Base-by-base conservation (phyloP, 2,329 filamentous ascomycete species). In the Hymenoscyphus repandus region DNA sequence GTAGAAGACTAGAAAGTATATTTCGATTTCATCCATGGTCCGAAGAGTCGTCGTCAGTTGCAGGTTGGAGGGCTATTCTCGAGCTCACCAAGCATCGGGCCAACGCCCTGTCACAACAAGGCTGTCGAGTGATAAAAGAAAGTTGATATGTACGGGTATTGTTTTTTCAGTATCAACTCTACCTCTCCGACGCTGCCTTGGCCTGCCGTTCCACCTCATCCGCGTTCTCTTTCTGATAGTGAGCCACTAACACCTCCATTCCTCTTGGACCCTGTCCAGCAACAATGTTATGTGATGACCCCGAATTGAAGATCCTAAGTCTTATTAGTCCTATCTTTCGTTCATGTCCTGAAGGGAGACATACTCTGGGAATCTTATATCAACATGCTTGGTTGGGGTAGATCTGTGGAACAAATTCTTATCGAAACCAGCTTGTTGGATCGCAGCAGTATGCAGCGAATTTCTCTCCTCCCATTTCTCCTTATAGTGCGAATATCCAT, bases 321-420 rank as follows among this genome's bases (percentile, higher is more conserved):
- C 22, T 38, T 12, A 15, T 12, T 46, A n/a, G 37, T 18, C 34
- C 15, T 17, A 9, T 17, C 38, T n/a, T n/a, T 11, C 38, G 20
- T 37, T 6, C 32, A 18, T 3, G 17, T 20, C 30, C 17, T 27
- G 2, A 34, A 13, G 6, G 22, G 5, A 27, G 48, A 78, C 82
- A 55, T 77, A 87, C 83, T 87, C 83, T 32, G 79, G 81, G 61
- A 78, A 82, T 64, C 69, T 78, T 66, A 86, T 66, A 17, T 80
- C 73, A 40, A 81, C 70, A 58, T 73, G 66, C 42, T 62, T 62
- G 48, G 69, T 71, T 57, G 72, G 68, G 18, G 69, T 62, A 50
- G 69, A 67, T 52, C 69, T 72, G 30, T 74, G 70, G 64, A 85
- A 84, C 58, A 86, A 65, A 58, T 82, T 78, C 54, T 79, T 71